Percentiles rank a stretch among this genome's conserved stretches.
These are phyloP conservation scores for Cladosporium sp. DNA, from an alignment of 2,329 filamentous ascomycete species.

Conservation along the genomic window DNA sequence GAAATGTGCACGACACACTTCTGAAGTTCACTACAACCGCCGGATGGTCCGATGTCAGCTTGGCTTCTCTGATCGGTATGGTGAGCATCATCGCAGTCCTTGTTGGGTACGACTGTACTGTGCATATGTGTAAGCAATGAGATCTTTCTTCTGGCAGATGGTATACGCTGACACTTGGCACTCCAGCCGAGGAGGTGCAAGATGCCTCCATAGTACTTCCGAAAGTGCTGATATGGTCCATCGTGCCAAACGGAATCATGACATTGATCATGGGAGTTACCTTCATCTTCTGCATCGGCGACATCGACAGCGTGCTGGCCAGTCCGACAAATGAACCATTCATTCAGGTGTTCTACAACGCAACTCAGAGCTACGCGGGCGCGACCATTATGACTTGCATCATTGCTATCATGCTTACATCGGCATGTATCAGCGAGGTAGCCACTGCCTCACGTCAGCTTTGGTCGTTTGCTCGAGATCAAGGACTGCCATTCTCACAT, in stretches of 20 bases:
- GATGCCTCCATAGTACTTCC: slow-evolving; percentile 29
- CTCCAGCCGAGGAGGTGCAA: slow-evolving; percentile 30
- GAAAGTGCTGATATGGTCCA: slow-evolving; percentile 25
- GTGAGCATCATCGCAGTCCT: slow-evolving; percentile 28
- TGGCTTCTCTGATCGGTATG: slow-evolving; percentile 49
- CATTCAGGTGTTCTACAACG: slow-evolving; percentile 39
- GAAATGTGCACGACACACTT: slow-evolving; percentile 46
- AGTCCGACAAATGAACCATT: slow-evolving; percentile 33
- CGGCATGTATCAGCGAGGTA: slow-evolving; percentile 36
- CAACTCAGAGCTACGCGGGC: slow-evolving; percentile 36
- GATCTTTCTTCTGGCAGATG: not conserved
- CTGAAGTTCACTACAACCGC: slow-evolving; percentile 51
- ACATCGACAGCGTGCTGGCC: slow-evolving; percentile 32
- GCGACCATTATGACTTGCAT: slow-evolving; percentile 36
- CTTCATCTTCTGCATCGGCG: slow-evolving; percentile 38
- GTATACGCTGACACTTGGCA: not conserved
- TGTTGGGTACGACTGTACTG: slow-evolving; percentile 28
- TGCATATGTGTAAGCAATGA: slow-evolving; percentile 29
- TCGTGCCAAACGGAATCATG: slow-evolving; percentile 24
- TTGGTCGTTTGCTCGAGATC: slow-evolving; percentile 43
- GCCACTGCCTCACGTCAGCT: slow-evolving; percentile 43
- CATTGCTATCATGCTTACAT: slow-evolving; percentile 36
- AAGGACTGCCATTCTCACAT: slow-evolving; percentile 32
- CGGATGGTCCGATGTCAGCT: slow-evolving; percentile 44
- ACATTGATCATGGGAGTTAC: slow-evolving; percentile 32